Percentiles rank a stretch among this genome's conserved stretches.
Evolutionary conservation across 208 protist genomes (phyloP).

Genomic region (Leishmania guyanensis): DNA sequence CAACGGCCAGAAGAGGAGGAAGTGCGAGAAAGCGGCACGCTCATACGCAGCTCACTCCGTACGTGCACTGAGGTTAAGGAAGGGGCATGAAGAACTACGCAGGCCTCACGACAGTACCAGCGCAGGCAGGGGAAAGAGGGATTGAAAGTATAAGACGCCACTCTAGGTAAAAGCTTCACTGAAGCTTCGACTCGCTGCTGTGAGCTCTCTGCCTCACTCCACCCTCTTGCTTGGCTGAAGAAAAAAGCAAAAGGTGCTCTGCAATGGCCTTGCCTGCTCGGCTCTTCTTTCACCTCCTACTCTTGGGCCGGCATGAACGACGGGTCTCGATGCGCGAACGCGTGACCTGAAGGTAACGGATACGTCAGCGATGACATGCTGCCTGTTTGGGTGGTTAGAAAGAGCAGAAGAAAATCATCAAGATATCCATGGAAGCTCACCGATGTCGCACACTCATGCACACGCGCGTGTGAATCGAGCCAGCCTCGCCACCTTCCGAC

Average conservation of each 20-base stretch:
- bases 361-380: too few relatives aligned
- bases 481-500: too few relatives aligned
- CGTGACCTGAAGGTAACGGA: too few relatives aligned
- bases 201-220: background rate
- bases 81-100: background rate
- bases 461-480: too few relatives aligned
- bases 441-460: too few relatives aligned
- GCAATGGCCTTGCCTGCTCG: background rate
- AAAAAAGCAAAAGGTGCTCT: background rate
- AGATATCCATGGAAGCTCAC: too few relatives aligned
- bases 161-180: background rate
- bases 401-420: too few relatives aligned
- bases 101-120: background rate
- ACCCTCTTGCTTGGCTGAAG: background rate
- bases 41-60: background rate
- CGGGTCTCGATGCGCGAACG: too few relatives aligned
- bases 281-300: background rate
- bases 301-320: too few relatives aligned
- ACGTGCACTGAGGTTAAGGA: background rate
- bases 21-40: background rate
- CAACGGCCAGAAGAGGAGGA: background rate
- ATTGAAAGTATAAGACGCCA: background rate
- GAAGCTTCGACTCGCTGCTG: too few relatives aligned
- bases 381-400: too few relatives aligned
- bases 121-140: background rate